Evolutionary conservation across 768 basidiomycete genomes (phyloP), one percentile per base, ranked within the genome.

Genomic region (Cubamyces sp.): DNA sequence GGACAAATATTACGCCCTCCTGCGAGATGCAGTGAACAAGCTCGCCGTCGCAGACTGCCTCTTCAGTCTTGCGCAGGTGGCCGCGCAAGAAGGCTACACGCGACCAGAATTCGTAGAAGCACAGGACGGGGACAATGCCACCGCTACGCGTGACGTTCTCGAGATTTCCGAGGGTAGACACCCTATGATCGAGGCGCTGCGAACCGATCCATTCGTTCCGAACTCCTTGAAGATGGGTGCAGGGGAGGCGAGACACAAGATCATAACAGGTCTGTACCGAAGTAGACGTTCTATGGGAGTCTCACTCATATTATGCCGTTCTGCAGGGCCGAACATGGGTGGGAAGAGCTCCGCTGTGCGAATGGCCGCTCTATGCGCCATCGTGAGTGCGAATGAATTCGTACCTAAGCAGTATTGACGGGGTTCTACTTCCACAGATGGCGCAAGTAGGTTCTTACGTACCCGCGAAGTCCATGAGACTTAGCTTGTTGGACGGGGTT

Each of bases 391-490:
- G 12, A 14, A 28, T 14, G 34, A 3, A 30, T 18, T 2, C 3
- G 16, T 19, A 40, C 9, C 14, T 8, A 3, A 16, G 4, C 50
- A 37, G n/a, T 18, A 19, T 16, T 19, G 9, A 8, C 11, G 40
- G 15, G 7, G 6, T 52, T 21, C 18, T 11, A 14, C 5, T 19
- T 14, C 16, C 37, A 21, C 51, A 72, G 71, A 81, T 83, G 90
- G 90, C 92, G 1, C 95, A 98, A 71, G 87, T 97, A n/a, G 96
- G 96, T 12, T 90, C 87, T 16, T 96, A 92, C 70, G 93, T 98
- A 2, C 96, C 96, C 18, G 94, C 94, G 1, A 74, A 76, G 15
- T 81, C 85, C 0, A 88, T 91, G 50, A 88, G 76, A 65, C 75
- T 96, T 46, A 86, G 90, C n/a, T 77, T 96, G 54, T 80, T 94